Conservation (phyloP, 495 filamentous ascomycete species). For the Daldinia childiae region DNA sequence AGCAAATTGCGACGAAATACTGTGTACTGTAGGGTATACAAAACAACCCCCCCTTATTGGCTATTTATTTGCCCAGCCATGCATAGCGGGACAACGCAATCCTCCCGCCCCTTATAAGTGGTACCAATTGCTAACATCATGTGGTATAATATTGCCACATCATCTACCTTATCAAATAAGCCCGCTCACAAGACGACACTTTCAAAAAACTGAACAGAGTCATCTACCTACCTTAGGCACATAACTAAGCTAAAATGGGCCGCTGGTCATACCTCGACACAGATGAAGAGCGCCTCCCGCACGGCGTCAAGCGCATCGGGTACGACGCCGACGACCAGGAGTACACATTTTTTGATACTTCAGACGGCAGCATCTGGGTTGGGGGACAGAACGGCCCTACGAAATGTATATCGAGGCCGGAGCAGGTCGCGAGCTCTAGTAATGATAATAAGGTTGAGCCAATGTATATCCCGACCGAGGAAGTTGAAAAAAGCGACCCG, state of each 20-base stretch:
- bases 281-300: not conserved
- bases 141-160: not conserved
- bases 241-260: not conserved
- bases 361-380: conserved; percentile 2
- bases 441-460: not conserved
- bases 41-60: not conserved
- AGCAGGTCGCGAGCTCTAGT: not conserved
- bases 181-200: not conserved
- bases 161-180: not conserved
- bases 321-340: conserved; percentile 7
- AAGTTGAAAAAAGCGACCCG: not conserved
- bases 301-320: conserved; percentile 2
- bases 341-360: conserved; percentile 1
- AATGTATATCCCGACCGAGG: not conserved
- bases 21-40: not conserved
- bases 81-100: not conserved
- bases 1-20: no score
- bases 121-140: not conserved
- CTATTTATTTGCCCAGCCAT: not conserved
- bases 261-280: conserved; percentile 3
- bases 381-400: not conserved
- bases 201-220: not conserved
- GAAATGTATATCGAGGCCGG: not conserved
- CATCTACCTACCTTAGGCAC: no score
- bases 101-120: not conserved